Evolutionary conservation across 768 basidiomycete species (phyloP).

Genomic region (Hygrophorus pudorinus): DNA sequence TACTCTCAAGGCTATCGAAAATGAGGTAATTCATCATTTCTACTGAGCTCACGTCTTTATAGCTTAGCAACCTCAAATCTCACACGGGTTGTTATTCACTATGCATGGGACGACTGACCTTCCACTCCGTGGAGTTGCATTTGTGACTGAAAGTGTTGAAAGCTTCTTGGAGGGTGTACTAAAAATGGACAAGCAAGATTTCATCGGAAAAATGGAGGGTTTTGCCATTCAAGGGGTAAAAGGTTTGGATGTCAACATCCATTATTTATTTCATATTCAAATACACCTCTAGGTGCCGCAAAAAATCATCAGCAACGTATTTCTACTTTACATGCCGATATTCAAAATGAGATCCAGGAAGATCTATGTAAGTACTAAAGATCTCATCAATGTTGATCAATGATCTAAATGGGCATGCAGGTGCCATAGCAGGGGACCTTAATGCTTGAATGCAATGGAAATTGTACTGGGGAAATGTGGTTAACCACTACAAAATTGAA

Average conservation of each 20-base stretch:
- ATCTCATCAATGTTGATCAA: background rate
- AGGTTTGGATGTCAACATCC: slow-evolving; percentile 4
- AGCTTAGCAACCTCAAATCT: slow-evolving; percentile 9
- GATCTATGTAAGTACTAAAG: background rate
- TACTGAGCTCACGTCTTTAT: background rate
- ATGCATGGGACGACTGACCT: slow-evolving; percentile 7
- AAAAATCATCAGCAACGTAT: slow-evolving; percentile 6
- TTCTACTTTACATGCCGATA: background rate
- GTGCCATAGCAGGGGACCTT: slow-evolving; percentile 2
- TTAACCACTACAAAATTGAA: slow-evolving; percentile 7
- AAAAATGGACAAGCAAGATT: slow-evolving; percentile 12
- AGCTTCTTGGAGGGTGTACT: slow-evolving; percentile 8
- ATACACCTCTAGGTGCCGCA: slow-evolving; percentile 1
- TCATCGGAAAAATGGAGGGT: slow-evolving; percentile 10
- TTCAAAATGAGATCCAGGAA: background rate
- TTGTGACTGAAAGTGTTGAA: slow-evolving; percentile 9
- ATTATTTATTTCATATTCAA: background rate
- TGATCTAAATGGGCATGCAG: slow-evolving; percentile 5
- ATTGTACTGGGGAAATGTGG: slow-evolving; percentile 11
- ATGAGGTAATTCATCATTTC: slow-evolving; percentile 7
- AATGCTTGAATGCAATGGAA: slow-evolving; percentile 10
- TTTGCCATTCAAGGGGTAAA: slow-evolving; percentile 10
- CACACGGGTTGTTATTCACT: slow-evolving; percentile 11
- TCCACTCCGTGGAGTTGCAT: slow-evolving; percentile 6
- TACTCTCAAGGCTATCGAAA: background rate